Base-by-base conservation (phyloP, 2,329 filamentous ascomycete genomes). In the Lomentospora prolificans region DNA sequence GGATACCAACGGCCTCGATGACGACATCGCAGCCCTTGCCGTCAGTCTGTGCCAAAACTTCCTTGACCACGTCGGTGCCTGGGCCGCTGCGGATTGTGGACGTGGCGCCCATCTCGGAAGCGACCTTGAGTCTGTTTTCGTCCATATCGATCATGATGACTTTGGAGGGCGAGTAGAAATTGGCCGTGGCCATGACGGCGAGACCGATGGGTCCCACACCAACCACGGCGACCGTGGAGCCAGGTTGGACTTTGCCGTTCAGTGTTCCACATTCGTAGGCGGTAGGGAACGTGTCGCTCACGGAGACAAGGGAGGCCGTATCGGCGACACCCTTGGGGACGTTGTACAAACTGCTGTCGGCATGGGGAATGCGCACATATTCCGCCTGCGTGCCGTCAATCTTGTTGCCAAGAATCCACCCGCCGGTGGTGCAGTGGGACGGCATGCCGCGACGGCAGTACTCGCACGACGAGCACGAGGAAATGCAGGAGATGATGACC, bases 271-370 rank as follows among this genome's bases (percentile, higher is more conserved):
- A 77, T 62, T 82, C 79, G 17, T 78, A 66, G 1, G 76, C 79
- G 0, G 80, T 83, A 2, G 80, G 79, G 51, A 81, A 72, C 27
- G 79, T 77, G 65, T 83, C 80, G 56, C 74, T 77, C 9, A 82
- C 64, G 62, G 78, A 74, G 2, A 82, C 74, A 3, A 76, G 62
- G 0, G 69, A 65, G 3, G 44, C 12, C 2, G 67, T 65, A 44
- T 73, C 70, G 24, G 75, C 70, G 1, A 73, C 70, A 1, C 67
- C 71, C 0, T 61, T 46, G 0, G 77, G 75, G 1, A 79, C 62
- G 2, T 65, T 60, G 61, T 77, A 72, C 6, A 81, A 67, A 7
- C 72, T 77, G 6, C 70, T 70, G 56, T 75, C 71, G 0, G 77
- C 78, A 61, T 75, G 72, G 1, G 75, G 75, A 46, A 80, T 72